Evolutionary conservation across 2,329 filamentous ascomycete species (phyloP), one percentile per base, ranked within the genome.

Genomic region (Dothideomycetes sp.): DNA sequence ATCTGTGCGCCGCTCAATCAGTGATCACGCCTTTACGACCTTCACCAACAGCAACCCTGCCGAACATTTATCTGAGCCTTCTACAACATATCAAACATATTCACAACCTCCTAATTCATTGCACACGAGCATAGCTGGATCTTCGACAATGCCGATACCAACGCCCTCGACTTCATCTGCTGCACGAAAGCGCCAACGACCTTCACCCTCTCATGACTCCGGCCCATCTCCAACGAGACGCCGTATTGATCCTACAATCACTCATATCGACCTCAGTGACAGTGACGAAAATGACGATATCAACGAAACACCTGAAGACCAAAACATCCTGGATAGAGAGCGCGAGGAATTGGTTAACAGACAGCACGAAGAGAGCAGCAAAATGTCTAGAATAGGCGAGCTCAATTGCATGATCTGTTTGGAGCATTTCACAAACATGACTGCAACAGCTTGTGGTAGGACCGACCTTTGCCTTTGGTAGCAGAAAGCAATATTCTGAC

Each of bases 371-470:
- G 41, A 57, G 5, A 52, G 52, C 8, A 54, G 56, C 23, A 48
- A 54, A 13, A 25, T 38, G 12, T 43, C 38, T 16, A 38, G 35
- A 9, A 41, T 62, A 71, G 48, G 70, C 60, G 16, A 67, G 58
- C 4, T 69, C 70, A 53, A 73, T 64, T 80, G 76, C 53, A 75
- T 78, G 31, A 74, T 80, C 16, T 80, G 76, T 57, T 73, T 80
- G 71, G 76, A 80, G 48, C 67, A 62, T 4, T 73, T 70, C 2
- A 75, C 69, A 7, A 68, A 79, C 52, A 65, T 76, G 8, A 78
- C 76, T 2, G 71, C 67, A 3, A 79, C 76, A 3, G 58, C 67
- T 16, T 80, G 76, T 52, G 76, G 74, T 77, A 63, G 41, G 69
- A 62, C 16, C 10, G 17, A 18, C 13, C 18, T 12, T 19, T 15